Conservation (phyloP, 768 basidiomycete genomes). For the Lactifluus subvellereus region DNA sequence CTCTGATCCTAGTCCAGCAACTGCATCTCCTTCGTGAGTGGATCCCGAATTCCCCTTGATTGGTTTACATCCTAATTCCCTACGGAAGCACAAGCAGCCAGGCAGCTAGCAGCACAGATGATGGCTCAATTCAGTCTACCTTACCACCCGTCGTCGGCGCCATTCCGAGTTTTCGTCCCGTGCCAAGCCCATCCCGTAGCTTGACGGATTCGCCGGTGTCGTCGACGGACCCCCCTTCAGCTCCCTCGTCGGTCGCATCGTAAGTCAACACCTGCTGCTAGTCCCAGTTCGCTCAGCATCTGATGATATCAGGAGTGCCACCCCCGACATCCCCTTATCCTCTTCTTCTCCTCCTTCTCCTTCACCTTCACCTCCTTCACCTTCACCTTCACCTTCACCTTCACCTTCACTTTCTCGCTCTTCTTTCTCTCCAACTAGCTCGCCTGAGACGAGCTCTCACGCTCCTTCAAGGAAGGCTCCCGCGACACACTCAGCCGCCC, state of each 20-base stretch:
- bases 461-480: not conserved
- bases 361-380: not conserved
- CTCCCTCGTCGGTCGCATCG: not conserved
- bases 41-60: not conserved
- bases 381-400: no score
- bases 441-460: slow-evolving; percentile 4
- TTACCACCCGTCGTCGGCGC: not conserved
- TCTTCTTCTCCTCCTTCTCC: not conserved
- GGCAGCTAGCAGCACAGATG: not conserved
- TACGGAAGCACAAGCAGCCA: not conserved
- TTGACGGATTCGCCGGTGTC: not conserved
- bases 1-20: not conserved
- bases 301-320: not conserved
- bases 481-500: not conserved
- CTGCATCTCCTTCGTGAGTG: not conserved
- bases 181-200: not conserved
- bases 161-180: not conserved
- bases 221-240: not conserved
- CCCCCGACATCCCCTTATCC: not conserved
- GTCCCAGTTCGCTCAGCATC: not conserved
- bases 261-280: not conserved
- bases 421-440: not conserved
- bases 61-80: not conserved
- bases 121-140: not conserved
- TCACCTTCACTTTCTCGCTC: not conserved